Evolutionary conservation across 352 stramenopile species (phyloP).

Genomic region (Thalassiosira ordinaria): DNA sequence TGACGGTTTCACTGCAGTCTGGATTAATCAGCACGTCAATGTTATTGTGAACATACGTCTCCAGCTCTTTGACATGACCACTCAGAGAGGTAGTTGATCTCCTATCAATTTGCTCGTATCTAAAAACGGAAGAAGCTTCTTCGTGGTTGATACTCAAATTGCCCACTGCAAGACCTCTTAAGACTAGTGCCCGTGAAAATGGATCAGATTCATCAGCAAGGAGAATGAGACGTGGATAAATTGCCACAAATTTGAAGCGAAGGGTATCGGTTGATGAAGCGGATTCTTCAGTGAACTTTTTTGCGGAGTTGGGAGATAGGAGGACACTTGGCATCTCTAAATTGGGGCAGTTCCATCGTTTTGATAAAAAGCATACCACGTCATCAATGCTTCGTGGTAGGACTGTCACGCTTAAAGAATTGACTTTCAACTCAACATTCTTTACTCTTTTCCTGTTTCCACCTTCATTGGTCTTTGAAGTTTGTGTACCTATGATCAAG

Average conservation of each 20-base stretch:
- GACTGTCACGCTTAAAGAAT: slow-evolving; percentile 48
- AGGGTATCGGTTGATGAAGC: slow-evolving; percentile 9
- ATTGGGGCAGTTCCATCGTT: slow-evolving; percentile 38
- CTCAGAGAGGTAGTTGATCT: slow-evolving; percentile 35
- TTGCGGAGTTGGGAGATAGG: slow-evolving; percentile 2
- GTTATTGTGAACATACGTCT: slow-evolving; percentile 40
- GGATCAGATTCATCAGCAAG: slow-evolving; percentile 78
- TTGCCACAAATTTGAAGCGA: slow-evolving; percentile 62
- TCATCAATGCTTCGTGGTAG: slow-evolving; percentile 44
- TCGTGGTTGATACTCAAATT: slow-evolving; percentile 58
- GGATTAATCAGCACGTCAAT: slow-evolving; percentile 42
- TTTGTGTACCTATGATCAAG: slow-evolving; percentile 47
- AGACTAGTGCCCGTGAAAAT: slow-evolving; percentile 76
- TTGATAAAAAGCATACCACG: slow-evolving; percentile 38
- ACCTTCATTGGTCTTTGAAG: neutral
- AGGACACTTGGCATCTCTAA: slow-evolving; percentile 2
- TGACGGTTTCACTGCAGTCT: slow-evolving; percentile 3
- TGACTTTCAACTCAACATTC: slow-evolving; percentile 43
- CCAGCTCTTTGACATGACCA: slow-evolving; percentile 42
- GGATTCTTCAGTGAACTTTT: neutral
- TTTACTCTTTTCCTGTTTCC: slow-evolving; percentile 23
- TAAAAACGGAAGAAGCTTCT: slow-evolving; percentile 13
- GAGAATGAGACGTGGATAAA: slow-evolving; percentile 80
- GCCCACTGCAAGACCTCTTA: slow-evolving; percentile 71
- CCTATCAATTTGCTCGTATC: slow-evolving; percentile 26